Conservation (phyloP, 305 asterid species). For the Stenogyne calaminthoides region DNA sequence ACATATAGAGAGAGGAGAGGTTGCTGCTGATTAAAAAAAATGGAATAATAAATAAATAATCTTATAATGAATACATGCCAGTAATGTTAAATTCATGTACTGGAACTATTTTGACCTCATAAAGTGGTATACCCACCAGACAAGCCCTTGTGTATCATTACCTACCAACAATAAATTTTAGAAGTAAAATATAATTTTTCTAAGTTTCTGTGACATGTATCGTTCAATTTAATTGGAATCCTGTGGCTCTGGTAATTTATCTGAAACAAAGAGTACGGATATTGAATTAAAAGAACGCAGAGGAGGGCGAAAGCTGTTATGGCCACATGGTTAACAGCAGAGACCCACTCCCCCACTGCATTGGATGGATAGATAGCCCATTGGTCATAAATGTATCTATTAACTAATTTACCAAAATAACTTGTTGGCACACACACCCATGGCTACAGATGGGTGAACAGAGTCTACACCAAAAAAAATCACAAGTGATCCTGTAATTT, state of each 20-base stretch:
- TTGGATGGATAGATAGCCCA: background rate
- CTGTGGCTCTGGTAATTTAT: background rate
- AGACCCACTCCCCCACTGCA: background rate
- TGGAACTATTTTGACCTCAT: background rate
- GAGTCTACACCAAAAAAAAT: no score
- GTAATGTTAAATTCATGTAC: no score
- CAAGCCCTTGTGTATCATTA: background rate
- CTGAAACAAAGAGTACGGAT: background rate
- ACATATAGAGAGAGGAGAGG: no score
- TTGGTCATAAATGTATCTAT: constrained; percentile 17
- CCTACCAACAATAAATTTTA: constrained; percentile 3
- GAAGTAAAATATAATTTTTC: background rate
- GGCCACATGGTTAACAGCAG: background rate
- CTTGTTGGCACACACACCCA: no score
- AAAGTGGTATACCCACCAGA: constrained; percentile 8
- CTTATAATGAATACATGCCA: no score
- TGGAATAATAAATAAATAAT: no score
- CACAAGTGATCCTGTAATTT: no score
- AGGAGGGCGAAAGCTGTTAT: background rate
- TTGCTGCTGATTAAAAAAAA: no score
- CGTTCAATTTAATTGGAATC: background rate
- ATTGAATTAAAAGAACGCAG: background rate
- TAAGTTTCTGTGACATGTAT: background rate
- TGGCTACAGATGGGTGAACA: no score
- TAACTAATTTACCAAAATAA: background rate